Percentiles rank a stretch among this genome's conserved stretches.
Conservation (phyloP, 352 stramenopile genomes). For the Blastocystis hominis region DNA sequence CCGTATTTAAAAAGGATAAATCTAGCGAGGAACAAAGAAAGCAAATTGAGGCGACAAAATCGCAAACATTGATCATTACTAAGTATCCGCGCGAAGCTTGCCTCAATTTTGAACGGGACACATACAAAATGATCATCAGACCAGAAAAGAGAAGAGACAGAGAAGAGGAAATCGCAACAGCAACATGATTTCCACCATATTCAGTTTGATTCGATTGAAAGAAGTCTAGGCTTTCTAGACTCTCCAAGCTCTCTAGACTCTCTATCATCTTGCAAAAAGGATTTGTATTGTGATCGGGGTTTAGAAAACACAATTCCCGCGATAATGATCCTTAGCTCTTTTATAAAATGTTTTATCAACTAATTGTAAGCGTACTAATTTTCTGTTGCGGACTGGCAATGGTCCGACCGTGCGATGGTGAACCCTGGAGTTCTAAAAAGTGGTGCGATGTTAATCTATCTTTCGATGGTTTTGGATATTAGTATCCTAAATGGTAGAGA, state of each 20-base stretch:
- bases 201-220: neutral
- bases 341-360: neutral
- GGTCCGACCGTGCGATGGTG: conserved; percentile 24
- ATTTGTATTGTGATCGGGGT: neutral
- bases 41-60: neutral
- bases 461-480: neutral
- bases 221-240: neutral
- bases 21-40: conserved; percentile 15
- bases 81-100: conserved; percentile 5
- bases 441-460: conserved; percentile 16
- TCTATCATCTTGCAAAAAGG: neutral
- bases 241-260: neutral
- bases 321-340: neutral
- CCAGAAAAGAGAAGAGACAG: neutral
- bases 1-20: neutral
- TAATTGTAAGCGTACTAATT: neutral
- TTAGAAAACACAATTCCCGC: neutral
- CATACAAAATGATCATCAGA: conserved; percentile 27
- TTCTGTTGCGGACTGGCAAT: neutral
- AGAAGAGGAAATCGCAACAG: conserved; percentile 7
- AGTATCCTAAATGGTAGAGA: conserved; percentile 44
- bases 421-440: conserved; percentile 10
- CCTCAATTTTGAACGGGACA: conserved; percentile 5
- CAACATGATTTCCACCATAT: neutral
- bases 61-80: conserved; percentile 51